phyloP scores from a whole-genome alignment of 202 grass and related monocot species.

The Schoenoplectus tabernaemontani region DNA sequence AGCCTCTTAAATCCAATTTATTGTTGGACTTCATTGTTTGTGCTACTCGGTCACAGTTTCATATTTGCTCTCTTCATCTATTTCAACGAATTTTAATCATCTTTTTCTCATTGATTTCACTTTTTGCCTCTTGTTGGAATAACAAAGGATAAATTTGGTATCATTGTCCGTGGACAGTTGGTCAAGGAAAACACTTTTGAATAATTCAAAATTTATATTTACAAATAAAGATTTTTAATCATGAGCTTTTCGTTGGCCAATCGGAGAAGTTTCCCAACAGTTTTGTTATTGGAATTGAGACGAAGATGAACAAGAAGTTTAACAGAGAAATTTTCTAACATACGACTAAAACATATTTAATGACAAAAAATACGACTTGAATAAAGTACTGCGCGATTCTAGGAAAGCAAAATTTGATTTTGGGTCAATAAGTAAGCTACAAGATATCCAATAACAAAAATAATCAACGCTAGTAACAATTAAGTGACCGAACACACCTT shows the following conservation, averaged over 20 bases:
- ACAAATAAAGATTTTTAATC: not conserved
- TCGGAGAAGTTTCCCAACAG: not conserved
- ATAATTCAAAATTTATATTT: not conserved
- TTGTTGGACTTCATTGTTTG: not conserved
- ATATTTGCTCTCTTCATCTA: not conserved
- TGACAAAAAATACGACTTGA: not conserved
- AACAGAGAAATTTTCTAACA: not conserved
- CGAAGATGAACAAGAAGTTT: not conserved
- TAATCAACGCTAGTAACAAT: not conserved
- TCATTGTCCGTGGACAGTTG: not conserved
- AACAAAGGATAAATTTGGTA: no score
- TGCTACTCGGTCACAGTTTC: not conserved
- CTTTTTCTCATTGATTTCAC: no score
- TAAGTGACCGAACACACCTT: not conserved
- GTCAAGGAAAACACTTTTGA: not conserved
- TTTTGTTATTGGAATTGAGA: not conserved
- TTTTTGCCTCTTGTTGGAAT: no score
- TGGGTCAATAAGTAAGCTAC: not conserved
- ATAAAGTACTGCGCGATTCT: not conserved
- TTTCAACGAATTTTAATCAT: not conserved
- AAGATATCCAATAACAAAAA: not conserved
- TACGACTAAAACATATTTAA: not conserved
- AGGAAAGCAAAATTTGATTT: not conserved
- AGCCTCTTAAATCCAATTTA: not conserved
- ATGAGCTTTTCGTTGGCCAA: not conserved